Evolutionary conservation across 2,329 filamentous ascomycete species (phyloP), one percentile per base, ranked within the genome.

Genomic region (Colletotrichum sp.): DNA sequence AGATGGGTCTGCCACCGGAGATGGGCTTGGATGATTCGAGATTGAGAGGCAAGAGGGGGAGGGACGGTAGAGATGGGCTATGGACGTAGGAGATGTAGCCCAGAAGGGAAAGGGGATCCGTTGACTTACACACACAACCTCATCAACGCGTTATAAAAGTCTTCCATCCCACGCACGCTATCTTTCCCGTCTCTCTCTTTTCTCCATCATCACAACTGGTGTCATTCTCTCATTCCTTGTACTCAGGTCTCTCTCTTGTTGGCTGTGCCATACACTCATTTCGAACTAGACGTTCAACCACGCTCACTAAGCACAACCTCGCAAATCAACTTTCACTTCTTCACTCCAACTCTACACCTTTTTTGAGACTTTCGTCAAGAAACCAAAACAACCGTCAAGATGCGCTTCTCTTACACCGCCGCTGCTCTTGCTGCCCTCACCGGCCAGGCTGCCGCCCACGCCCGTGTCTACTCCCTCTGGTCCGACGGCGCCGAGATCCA

Each of bases 401-500:
- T 86, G 85, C 84, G 80, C 79, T 83, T 83, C 80, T 76, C 80
- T 62, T 52, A 68, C 74, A 76, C 74, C 39, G 70, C 74, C 24
- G 75, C 82, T 66, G 78, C 81, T 68, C 66, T 76, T 34, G 80
- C 83, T 74, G 80, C 80, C 77, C 78, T 86, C 78, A 83, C 85
- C 79, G 82, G 78, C 81, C 80, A 79, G 77, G 85, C 83, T 76
- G 82, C 86, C 44, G 87, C 85, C 77, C 89, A 90, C 82, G 83
- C 88, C 72, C 84, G 82, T 52, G 86, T 89, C 78, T 88, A 86
- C 80, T 79, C 87, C 65, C 84, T 89, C 74, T 89, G 85, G 85
- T 86, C 89, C 76, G 86, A 89, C 81, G 87, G 84, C 71, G 79
- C 84, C 55, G 86, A 88, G 78, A n/a, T 21, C 34, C 60, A 69